Percentiles rank a stretch among this genome's conserved stretches.
Evolutionary conservation across 139 green algal genomes (phyloP).

Genomic region (Chlamydomonas urium): DNA sequence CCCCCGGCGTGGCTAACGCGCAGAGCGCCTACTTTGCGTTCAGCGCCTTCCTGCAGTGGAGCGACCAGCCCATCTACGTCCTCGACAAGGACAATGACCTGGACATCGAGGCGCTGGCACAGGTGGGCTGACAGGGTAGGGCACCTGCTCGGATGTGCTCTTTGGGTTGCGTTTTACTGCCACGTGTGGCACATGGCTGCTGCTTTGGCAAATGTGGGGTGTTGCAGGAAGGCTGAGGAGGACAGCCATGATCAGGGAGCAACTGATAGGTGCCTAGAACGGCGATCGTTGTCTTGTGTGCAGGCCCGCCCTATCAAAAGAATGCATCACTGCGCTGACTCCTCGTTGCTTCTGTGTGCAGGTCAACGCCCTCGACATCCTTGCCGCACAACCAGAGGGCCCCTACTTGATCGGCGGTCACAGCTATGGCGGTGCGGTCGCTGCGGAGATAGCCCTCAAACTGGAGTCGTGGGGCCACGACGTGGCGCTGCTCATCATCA

Average conservation of each 20-base stretch:
- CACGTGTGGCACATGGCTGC: too few relatives aligned
- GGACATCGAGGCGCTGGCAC: slow-evolving; percentile 54
- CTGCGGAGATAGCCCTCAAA: slow-evolving; percentile 74
- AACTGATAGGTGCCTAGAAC: too few relatives aligned
- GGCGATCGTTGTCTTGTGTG: too few relatives aligned
- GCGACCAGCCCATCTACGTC: slow-evolving; percentile 82
- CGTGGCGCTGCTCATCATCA: slow-evolving; percentile 76
- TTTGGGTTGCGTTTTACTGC: too few relatives aligned
- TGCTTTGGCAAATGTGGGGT: too few relatives aligned
- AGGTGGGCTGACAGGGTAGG: too few relatives aligned
- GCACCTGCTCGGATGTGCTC: too few relatives aligned
- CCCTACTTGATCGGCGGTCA: slow-evolving; percentile 86
- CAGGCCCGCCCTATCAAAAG: too few relatives aligned
- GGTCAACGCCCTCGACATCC: slow-evolving; percentile 72
- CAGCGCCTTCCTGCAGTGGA: slow-evolving; percentile 37
- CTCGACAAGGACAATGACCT: slow-evolving; percentile 92
- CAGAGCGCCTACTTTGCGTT: slow-evolving; percentile 76
- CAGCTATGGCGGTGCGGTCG: slow-evolving; percentile 79
- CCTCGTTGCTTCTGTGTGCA: slow-evolving; percentile 19
- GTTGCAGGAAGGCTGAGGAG: too few relatives aligned
- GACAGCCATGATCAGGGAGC: too few relatives aligned
- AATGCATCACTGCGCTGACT: neutral
- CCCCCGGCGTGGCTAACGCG: slow-evolving; percentile 83
- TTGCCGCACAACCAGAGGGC: slow-evolving; percentile 68
- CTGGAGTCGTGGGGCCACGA: slow-evolving; percentile 76